These are phyloP conservation scores for Penicillium psychrofluorescens DNA, from an alignment of 495 filamentous ascomycete genomes.

Conservation along the genomic window DNA sequence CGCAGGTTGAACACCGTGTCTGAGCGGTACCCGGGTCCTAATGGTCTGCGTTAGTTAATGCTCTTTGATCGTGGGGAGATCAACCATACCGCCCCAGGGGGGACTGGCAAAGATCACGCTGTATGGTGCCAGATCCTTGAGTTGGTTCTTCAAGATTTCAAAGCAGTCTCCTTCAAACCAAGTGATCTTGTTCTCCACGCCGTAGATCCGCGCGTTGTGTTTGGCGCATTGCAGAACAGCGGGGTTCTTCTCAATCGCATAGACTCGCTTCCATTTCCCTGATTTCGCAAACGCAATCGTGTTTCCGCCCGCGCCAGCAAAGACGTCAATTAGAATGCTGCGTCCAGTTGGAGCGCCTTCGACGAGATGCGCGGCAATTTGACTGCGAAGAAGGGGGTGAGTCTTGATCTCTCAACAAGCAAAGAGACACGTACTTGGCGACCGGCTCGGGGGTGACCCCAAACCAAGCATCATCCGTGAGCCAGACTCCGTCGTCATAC, in stretches of 20 bases:
- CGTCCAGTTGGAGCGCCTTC: slow-evolving; percentile 42
- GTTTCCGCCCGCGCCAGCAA: slow-evolving; percentile 89
- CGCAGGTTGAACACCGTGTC: slow-evolving; percentile 77
- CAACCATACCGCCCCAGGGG: slow-evolving; percentile 76
- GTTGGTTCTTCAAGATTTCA: slow-evolving; percentile 42
- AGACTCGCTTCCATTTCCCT: slow-evolving; percentile 67
- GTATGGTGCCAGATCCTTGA: slow-evolving; percentile 41
- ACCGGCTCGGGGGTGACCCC: slow-evolving; percentile 90
- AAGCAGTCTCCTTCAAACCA: slow-evolving; percentile 86
- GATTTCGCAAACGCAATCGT: slow-evolving; percentile 86
- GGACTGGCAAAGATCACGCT: slow-evolving; percentile 83
- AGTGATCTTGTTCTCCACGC: slow-evolving; percentile 68
- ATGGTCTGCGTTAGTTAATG: slow-evolving; percentile 1
- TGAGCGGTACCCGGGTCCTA: slow-evolving; percentile 69
- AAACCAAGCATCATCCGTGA: slow-evolving; percentile 92
- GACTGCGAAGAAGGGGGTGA: slow-evolving; percentile 31
- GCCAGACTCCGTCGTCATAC: slow-evolving; percentile 78
- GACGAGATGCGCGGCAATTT: slow-evolving; percentile 70
- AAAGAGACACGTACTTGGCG: slow-evolving; percentile 52
- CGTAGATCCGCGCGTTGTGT: slow-evolving; percentile 86
- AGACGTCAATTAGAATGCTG: slow-evolving; percentile 69
- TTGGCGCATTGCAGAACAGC: slow-evolving; percentile 76
- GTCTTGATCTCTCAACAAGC: too few relatives aligned
- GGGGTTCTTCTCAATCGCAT: slow-evolving; percentile 80
- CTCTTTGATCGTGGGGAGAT: neutral